A percentile compares a stretch with the other conserved stretches of the same genome.
Conservation (phyloP, 768 basidiomycete species). For the Saitozyma sp. region DNA sequence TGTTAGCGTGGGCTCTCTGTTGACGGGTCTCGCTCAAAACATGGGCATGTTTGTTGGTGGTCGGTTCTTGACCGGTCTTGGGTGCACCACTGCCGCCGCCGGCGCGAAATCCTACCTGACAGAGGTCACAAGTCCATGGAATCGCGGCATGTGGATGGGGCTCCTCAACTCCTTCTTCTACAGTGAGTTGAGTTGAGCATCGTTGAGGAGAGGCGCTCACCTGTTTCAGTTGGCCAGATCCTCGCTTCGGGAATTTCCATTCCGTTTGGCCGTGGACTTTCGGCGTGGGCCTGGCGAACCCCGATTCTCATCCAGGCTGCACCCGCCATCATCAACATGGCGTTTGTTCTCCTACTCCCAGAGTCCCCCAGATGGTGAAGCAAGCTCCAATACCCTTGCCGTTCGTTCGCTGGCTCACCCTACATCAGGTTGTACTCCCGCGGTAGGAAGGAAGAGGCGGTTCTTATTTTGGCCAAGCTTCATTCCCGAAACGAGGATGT, state of each 20-base stretch:
- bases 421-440: constrained; percentile 60
- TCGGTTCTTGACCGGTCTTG: constrained; percentile 59
- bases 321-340: constrained; percentile 58
- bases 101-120: constrained; percentile 58
- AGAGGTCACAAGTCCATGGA: constrained; percentile 59
- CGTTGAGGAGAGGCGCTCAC: too few species aligned
- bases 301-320: constrained; percentile 60
- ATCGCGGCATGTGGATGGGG: constrained; percentile 60
- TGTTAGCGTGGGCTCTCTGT: constrained; percentile 56
- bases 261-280: constrained; percentile 11
- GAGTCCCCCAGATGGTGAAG: constrained; percentile 58
- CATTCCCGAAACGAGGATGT: constrained; percentile 58
- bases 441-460: constrained; percentile 57
- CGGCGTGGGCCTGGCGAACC: constrained; percentile 47
- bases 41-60: constrained; percentile 56
- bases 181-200: constrained; percentile 34
- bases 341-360: constrained; percentile 58
- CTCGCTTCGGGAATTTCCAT: constrained; percentile 23
- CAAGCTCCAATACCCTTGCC: too few species aligned
- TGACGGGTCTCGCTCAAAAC: constrained; percentile 57
- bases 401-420: too few species aligned
- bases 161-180: constrained; percentile 51
- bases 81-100: constrained; percentile 57
- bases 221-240: constrained; percentile 28
- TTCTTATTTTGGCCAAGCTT: constrained; percentile 57